These are phyloP conservation scores for Pyrrhoderma noxium DNA, from an alignment of 1,284 basidiomycete genomes.

Conservation along the genomic window DNA sequence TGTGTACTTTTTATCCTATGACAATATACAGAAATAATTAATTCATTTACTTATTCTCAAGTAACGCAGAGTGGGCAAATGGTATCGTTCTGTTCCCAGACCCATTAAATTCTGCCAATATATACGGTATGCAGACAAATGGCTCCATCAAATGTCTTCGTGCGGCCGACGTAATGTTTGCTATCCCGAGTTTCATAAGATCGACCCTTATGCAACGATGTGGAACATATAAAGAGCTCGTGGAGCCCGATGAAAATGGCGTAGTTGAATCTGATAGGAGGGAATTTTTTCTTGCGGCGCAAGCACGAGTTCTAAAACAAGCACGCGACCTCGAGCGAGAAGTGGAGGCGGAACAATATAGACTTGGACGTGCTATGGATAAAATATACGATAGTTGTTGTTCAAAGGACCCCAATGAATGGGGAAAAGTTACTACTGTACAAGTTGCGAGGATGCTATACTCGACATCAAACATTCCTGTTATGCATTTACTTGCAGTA, in stretches of 20 bases:
- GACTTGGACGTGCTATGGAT: slow-evolving; percentile 27
- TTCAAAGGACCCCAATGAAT: slow-evolving; percentile 40
- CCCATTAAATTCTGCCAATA: slow-evolving; percentile 29
- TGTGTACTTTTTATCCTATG: slow-evolving; percentile 25
- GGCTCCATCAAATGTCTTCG: slow-evolving; percentile 48
- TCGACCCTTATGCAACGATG: slow-evolving; percentile 42
- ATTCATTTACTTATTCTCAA: slow-evolving; percentile 24
- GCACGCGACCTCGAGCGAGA: slow-evolving; percentile 43
- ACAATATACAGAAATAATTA: slow-evolving; percentile 15
- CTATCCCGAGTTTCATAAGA: slow-evolving; percentile 47
- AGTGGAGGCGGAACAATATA: slow-evolving; percentile 35
- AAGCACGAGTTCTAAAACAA: slow-evolving; percentile 48
- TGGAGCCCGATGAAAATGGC: slow-evolving; percentile 6
- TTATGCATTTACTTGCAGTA: slow-evolving; percentile 50
- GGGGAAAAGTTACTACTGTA: slow-evolving; percentile 42
- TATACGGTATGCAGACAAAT: slow-evolving; percentile 35
- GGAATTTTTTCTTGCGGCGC: slow-evolving; percentile 40
- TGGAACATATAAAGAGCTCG: slow-evolving; percentile 30
- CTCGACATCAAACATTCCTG: slow-evolving; percentile 25
- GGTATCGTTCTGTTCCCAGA: slow-evolving; percentile 38
- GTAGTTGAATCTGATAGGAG: too few relatives aligned
- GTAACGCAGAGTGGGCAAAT: slow-evolving; percentile 35
- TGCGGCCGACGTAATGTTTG: slow-evolving; percentile 47
- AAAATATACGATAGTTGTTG: slow-evolving; percentile 41
- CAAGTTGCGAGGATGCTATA: slow-evolving; percentile 43